Evolutionary conservation across 352 stramenopile species (phyloP), one percentile per base, ranked within the genome.

Genomic region (Pythium brachiatum): DNA sequence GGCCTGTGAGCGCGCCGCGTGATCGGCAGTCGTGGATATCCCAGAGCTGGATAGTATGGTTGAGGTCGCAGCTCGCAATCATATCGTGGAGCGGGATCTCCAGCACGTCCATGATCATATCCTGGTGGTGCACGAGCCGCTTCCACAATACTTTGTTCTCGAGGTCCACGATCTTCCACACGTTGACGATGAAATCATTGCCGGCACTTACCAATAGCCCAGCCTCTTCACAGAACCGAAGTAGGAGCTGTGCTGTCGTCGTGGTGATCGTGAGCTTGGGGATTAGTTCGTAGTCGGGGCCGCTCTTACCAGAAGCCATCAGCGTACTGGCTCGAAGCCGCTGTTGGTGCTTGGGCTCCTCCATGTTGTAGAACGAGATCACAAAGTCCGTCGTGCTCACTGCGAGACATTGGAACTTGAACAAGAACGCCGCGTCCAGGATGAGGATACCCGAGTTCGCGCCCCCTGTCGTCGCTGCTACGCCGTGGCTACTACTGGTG

Each of bases 341-440:
- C 27, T 63, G 39, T 47, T 66, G 43, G 29, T 75, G 71, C 16
- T 72, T 70, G 20, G 81, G 76, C n/a, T 90, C 80, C 25, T 80
- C 75, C 69, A 89, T 79, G 39, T 76, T 77, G 57, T 89, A 94
- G 50, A 94, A 94, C n/a, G 86, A 86, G 55, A 94, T 90, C 3
- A 71, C 62, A 66, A 91, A 90, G 64, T 94, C 80, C 13, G 86
- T 89, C 18, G 81, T 89, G 44, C 81, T 90, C 38, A 91, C 67
- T 1, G 74, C 78, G 9, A 94, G 66, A 57, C 84, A 83, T 53
- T 79, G 57, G 47, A 84, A 86, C 26, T 79, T 76, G 44, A 75
- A 57, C 18, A 91, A 66, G 55, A 90, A 91, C 20, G 78, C 78
- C 15, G 85, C 81, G 13, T 91, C 83, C 16, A 93, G 53, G 20